These are phyloP conservation scores for Mallotus japonicus DNA, from an alignment of 441 rosid genomes.

Conservation along the genomic window DNA sequence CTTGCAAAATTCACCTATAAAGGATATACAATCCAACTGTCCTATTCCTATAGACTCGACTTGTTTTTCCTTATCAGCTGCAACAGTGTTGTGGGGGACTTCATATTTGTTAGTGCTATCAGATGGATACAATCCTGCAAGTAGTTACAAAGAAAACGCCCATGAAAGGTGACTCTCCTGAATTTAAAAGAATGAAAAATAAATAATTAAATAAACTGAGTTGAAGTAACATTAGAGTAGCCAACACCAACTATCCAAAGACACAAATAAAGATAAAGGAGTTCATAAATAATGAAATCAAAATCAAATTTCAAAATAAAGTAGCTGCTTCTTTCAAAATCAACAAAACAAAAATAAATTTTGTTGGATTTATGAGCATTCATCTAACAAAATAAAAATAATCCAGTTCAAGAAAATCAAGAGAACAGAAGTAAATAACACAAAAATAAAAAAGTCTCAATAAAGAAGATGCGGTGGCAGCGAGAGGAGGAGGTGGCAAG, in stretches of 20 bases:
- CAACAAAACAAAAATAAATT: too few species aligned
- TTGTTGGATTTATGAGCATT: too few species aligned
- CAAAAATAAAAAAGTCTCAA: too few species aligned
- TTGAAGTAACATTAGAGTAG: not conserved
- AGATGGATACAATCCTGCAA: slow-evolving; percentile 37
- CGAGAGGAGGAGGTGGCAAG: too few species aligned
- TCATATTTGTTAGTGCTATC: slow-evolving; percentile 29
- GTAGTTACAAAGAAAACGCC: not conserved
- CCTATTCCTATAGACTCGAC: slow-evolving; percentile 26
- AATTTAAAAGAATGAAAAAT: not conserved
- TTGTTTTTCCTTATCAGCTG: slow-evolving; percentile 27
- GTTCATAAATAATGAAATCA: not conserved
- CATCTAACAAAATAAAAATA: too few species aligned
- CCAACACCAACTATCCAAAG: not conserved
- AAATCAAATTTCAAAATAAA: too few species aligned
- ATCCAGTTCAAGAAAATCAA: too few species aligned
- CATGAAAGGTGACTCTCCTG: not conserved
- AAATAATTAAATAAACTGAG: not conserved
- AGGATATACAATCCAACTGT: slow-evolving; percentile 27
- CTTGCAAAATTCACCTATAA: slow-evolving; percentile 30
- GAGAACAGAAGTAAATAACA: too few species aligned
- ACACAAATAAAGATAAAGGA: not conserved
- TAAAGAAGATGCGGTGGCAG: too few species aligned
- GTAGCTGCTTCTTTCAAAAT: too few species aligned
- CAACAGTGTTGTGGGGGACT: slow-evolving; percentile 25